Percentiles rank a stretch among this genome's conserved stretches.
These are phyloP conservation scores for Lasiosphaeriaceae sp. DNA, from an alignment of 495 filamentous ascomycete species.

Conservation along the genomic window DNA sequence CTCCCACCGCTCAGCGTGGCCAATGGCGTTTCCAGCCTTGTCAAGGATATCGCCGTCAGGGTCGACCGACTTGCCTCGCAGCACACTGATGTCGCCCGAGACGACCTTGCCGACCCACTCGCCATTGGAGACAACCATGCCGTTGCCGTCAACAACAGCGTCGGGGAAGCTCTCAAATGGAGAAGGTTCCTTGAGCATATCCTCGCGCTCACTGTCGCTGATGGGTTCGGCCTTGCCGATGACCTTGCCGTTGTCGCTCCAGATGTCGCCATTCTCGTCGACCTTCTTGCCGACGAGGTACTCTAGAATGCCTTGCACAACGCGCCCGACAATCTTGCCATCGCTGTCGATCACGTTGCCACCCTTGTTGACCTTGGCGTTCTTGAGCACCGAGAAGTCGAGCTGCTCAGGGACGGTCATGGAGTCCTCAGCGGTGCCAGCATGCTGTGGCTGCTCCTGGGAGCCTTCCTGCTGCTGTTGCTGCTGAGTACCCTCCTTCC, in stretches of 20 bases:
- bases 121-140: slow-evolving; percentile 67
- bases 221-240: slow-evolving; percentile 73
- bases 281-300: slow-evolving; percentile 65
- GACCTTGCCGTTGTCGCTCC: slow-evolving; percentile 66
- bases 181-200: slow-evolving; percentile 53
- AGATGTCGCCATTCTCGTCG: slow-evolving; percentile 71
- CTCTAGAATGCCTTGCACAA: slow-evolving; percentile 64
- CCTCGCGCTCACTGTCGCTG: slow-evolving; percentile 66
- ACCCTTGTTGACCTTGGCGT: slow-evolving; percentile 70
- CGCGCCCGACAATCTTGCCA: slow-evolving; percentile 65
- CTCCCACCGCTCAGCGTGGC: slow-evolving; percentile 76
- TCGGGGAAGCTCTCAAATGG: slow-evolving; percentile 74
- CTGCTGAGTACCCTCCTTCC: neutral
- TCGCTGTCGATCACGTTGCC: slow-evolving; percentile 71
- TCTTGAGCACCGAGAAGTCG: slow-evolving; percentile 64
- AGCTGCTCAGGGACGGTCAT: slow-evolving; percentile 23
- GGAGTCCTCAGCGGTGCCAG: neutral
- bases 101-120: slow-evolving; percentile 67
- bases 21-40: slow-evolving; percentile 73
- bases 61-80: slow-evolving; percentile 74
- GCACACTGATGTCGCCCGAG: slow-evolving; percentile 71
- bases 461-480: neutral
- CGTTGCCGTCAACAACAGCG: slow-evolving; percentile 63
- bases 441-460: neutral
- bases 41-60: slow-evolving; percentile 82